These are phyloP conservation scores for Penstemon eatonii DNA, from an alignment of 257 asterid species.

Conservation along the genomic window DNA sequence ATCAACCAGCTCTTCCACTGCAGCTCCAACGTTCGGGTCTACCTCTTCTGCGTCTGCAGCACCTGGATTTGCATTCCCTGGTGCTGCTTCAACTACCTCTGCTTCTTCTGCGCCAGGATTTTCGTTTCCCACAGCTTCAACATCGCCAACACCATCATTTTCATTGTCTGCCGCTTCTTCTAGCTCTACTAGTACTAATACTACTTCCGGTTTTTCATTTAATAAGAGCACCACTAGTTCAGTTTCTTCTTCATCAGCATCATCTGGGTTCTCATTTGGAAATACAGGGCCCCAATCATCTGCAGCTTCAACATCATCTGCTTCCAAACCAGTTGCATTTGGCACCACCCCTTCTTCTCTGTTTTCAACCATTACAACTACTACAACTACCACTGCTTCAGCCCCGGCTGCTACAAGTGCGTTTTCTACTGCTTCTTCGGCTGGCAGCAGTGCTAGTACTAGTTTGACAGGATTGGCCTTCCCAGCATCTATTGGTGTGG, in stretches of 20 bases:
- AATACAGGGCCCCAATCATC: slow-evolving; percentile 44
- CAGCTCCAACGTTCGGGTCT: background rate
- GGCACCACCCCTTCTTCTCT: slow-evolving; percentile 49
- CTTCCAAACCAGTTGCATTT: slow-evolving; percentile 38
- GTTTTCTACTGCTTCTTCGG: slow-evolving; percentile 33
- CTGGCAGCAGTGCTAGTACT: slow-evolving; percentile 37
- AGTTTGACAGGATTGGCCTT: slow-evolving; percentile 39
- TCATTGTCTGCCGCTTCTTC: slow-evolving; percentile 40
- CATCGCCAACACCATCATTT: slow-evolving; percentile 34
- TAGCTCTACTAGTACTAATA: slow-evolving; percentile 33
- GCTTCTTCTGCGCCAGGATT: slow-evolving; percentile 44
- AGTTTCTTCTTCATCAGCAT: slow-evolving; percentile 36
- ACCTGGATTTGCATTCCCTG: background rate
- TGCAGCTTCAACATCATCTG: slow-evolving; percentile 34
- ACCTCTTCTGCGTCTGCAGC: background rate
- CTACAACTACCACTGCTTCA: slow-evolving; percentile 41
- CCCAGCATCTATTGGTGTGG: slow-evolving; percentile 36
- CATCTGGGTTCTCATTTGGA: slow-evolving; percentile 58
- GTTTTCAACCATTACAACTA: slow-evolving; percentile 59
- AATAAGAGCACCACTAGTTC: slow-evolving; percentile 38
- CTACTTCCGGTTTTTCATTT: slow-evolving; percentile 47
- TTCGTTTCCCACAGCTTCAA: slow-evolving; percentile 39
- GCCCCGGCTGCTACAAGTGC: slow-evolving; percentile 35
- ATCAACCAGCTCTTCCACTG: background rate
- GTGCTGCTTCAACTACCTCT: slow-evolving; percentile 32